Base-by-base conservation (phyloP, 306 rosid genomes). In the Leucaena leucocephala region DNA sequence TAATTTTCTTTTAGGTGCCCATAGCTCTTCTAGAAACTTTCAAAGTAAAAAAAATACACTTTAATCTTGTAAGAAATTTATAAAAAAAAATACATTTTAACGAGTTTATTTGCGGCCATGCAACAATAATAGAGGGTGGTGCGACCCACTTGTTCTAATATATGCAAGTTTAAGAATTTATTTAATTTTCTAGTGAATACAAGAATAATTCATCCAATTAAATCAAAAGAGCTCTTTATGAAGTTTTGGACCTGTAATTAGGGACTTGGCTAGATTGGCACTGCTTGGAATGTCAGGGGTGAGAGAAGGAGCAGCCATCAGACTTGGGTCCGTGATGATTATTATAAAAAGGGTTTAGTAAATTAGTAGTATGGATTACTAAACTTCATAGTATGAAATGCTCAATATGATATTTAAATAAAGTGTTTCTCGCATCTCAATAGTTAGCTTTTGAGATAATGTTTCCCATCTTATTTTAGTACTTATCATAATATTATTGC, bases 231-330 rank as follows among this genome's bases (percentile, higher is more conserved):
- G 46, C 46, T 27, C 27, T 27, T 27, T 27, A 43, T 43, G 12
- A 14, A 34, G 72, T 63, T 67, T 62, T 50, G 55, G 27, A 93
- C 98, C 96, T 86, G 98, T 85, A 22, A 89, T 82, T 2, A 91
- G 79, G 67, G 87, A 64, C 12, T 81, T 85, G 59, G 93, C 87
- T 0, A 91, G 67, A 81, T 50, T 71, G 67, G 89, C 55, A 79
- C 94, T 91, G 76, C 87, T 73, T 14, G 97, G 96, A 49, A 91
- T 66, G 45, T 91, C 94, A 63, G 85, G 86, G 36, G 98, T 89
- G 54, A 89, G 89, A 78, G 89, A 80, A 74, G 93, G 80, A 76
- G 94, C 98, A 72, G 87, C 50, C 84, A 86, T 88, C 7, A 93
- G 88, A 72, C 82, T 61, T 71, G 97, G 98, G 27, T 27, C 27